phyloP scores from a whole-genome alignment of 768 basidiomycete genomes.

The Mycena epipterygia region DNA sequence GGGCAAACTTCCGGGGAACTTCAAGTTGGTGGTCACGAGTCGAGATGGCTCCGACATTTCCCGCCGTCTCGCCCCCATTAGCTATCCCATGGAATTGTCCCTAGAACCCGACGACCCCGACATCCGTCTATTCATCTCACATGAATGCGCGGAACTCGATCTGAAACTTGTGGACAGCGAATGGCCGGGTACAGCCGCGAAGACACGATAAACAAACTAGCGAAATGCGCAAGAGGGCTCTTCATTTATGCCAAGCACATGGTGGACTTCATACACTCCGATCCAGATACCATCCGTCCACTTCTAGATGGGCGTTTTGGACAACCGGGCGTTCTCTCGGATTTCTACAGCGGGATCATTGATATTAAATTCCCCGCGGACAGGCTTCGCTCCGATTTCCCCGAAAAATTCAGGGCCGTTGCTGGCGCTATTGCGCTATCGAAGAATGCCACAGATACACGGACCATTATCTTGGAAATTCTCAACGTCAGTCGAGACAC shows the following conservation, averaged over 20 bases:
- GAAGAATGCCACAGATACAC: not conserved
- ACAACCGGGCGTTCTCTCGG: not conserved
- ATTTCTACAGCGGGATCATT: not conserved
- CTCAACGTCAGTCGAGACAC: not conserved
- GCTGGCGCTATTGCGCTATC: not conserved
- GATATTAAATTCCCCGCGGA: not conserved
- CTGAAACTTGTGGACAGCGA: not conserved
- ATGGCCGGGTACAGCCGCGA: not conserved
- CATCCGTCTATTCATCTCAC: not conserved
- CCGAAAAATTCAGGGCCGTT: not conserved
- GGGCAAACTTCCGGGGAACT: not conserved
- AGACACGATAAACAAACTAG: not conserved
- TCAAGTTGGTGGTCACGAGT: not conserved
- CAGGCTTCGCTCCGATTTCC: not conserved
- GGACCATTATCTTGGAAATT: not conserved
- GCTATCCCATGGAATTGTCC: not conserved
- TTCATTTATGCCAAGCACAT: not conserved
- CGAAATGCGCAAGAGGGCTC: not conserved
- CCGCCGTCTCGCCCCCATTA: not conserved
- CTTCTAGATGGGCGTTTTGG: too few relatives aligned
- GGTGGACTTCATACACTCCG: not conserved
- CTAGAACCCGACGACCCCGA: not conserved
- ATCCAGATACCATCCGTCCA: too few relatives aligned
- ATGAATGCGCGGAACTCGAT: not conserved
- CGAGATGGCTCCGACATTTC: not conserved